phyloP scores from a whole-genome alignment of 2,329 filamentous ascomycete species.

The Aspergillus arachidicola region DNA sequence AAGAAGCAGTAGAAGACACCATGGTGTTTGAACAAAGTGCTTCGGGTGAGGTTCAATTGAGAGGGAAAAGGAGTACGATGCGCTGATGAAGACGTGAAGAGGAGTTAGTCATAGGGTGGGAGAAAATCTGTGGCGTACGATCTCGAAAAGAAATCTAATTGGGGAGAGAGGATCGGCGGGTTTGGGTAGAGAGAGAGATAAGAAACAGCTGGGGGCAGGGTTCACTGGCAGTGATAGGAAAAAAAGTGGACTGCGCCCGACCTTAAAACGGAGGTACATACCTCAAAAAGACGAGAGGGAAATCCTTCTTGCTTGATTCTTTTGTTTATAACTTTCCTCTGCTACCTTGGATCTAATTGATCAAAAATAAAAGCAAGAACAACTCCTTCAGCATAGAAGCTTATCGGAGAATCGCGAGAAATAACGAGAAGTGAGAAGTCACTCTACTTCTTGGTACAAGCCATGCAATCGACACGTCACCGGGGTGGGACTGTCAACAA shows the following conservation, averaged over 20 bases:
- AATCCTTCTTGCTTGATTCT: not conserved
- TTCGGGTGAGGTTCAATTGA: constrained; percentile 3
- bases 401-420: constrained; percentile 3
- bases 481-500: constrained; percentile 1
- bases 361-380: not conserved
- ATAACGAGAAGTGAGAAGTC: not conserved
- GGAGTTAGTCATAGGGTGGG: not conserved
- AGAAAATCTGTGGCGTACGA: not conserved
- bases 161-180: not conserved
- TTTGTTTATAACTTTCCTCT: not conserved
- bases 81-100: not conserved
- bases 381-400: not conserved
- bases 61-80: not conserved
- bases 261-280: not conserved
- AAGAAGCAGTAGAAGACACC: constrained; percentile 33
- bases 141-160: not conserved
- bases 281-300: not conserved
- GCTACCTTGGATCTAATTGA: not conserved
- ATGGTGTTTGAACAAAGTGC: constrained; percentile 21
- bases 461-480: constrained; percentile 17
- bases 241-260: not conserved
- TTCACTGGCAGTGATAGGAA: not conserved
- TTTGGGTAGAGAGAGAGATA: constrained; percentile 2
- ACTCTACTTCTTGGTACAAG: constrained; percentile 7
- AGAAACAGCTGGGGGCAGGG: not conserved